Conservation (phyloP, 129 eudicot species). For the Scalesia atractyloides region DNA sequence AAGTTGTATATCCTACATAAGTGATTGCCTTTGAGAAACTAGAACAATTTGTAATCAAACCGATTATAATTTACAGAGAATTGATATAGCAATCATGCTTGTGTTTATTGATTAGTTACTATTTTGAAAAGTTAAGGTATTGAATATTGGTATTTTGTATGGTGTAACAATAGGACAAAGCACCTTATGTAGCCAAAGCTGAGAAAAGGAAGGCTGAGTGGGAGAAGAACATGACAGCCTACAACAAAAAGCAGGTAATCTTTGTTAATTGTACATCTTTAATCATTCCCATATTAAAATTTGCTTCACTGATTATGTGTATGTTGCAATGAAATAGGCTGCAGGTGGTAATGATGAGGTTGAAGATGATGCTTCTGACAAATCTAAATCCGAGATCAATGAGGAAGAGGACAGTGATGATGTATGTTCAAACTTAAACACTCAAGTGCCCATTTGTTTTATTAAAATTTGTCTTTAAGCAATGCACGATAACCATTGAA, state of each 20-base stretch:
- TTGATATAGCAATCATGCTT: background rate
- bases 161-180: slow-evolving; percentile 57
- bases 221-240: slow-evolving; percentile 45
- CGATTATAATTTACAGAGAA: background rate
- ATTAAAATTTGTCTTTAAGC: background rate
- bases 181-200: slow-evolving; percentile 59
- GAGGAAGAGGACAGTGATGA: slow-evolving; percentile 60
- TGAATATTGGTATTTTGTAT: background rate
- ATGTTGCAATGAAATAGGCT: slow-evolving; percentile 29
- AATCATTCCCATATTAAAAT: background rate
- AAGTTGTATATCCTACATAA: background rate
- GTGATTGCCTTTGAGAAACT: background rate
- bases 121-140: background rate
- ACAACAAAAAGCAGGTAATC: slow-evolving; percentile 59
- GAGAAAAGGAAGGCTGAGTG: slow-evolving; percentile 76
- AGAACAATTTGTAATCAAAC: background rate
- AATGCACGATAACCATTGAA: background rate
- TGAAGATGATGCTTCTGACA: slow-evolving; percentile 74
- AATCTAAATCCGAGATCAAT: slow-evolving; percentile 78
- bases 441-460: background rate
- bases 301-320: slow-evolving; percentile 15
- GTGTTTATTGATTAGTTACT: background rate
- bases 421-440: background rate
- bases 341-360: slow-evolving; percentile 29
- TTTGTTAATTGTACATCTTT: background rate